Evolutionary conservation across 2,329 filamentous ascomycete species (phyloP).

Genomic region (Alternaria arborescens): DNA sequence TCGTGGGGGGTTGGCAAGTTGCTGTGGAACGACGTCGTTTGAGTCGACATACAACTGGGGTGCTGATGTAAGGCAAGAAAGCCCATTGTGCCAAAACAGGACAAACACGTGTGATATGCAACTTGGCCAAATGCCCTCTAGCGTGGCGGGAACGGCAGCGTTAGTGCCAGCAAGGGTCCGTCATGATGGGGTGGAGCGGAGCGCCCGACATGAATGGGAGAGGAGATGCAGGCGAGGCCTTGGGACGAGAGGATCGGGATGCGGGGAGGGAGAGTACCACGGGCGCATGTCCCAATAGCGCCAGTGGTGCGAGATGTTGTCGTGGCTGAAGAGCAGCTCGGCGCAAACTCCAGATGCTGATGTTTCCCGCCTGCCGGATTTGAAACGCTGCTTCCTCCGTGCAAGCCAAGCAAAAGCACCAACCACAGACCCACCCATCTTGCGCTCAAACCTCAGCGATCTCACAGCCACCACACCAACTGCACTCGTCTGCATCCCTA

Average conservation of each 20-base stretch:
- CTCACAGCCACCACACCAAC: conserved; percentile 18
- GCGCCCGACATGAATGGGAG: conserved; percentile 7
- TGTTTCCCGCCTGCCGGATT: conserved; percentile 14
- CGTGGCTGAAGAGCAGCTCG: background rate
- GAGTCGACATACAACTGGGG: background rate
- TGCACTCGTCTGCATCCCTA: conserved; percentile 19
- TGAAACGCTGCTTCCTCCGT: conserved; percentile 18
- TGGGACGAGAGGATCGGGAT: background rate
- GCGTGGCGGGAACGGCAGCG: conserved; percentile 19
- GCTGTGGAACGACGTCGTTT: background rate
- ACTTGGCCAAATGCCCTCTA: background rate
- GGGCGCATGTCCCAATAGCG: background rate
- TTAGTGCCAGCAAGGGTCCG: conserved; percentile 12
- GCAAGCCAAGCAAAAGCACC: conserved; percentile 23
- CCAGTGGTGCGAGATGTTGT: background rate
- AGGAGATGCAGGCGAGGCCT: background rate
- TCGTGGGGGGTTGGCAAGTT: conserved; percentile 4
- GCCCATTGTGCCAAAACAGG: conserved; percentile 1
- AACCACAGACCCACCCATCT: conserved; percentile 25
- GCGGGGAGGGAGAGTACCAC: background rate
- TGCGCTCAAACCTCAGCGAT: conserved; percentile 29
- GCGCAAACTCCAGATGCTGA: background rate
- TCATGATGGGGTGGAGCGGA: conserved; percentile 10
- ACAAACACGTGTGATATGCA: conserved; percentile 9
- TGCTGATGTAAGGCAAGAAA: conserved; percentile 3